Base-by-base conservation (phyloP, 2,329 filamentous ascomycete species). In the Purpureocillium takamizusanense region DNA sequence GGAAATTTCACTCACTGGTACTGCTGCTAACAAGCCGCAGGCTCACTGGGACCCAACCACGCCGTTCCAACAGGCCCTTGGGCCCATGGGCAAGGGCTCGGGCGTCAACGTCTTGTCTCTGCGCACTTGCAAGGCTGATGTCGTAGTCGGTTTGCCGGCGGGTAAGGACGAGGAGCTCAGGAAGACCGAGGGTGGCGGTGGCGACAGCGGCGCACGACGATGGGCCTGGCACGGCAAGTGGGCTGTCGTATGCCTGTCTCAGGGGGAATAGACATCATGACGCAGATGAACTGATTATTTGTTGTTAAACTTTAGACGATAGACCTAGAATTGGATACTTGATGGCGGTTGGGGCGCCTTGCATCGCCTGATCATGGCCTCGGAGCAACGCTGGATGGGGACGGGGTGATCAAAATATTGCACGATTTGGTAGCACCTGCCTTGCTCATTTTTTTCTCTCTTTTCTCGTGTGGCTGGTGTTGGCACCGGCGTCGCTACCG, bases 181-280 rank as follows among this genome's bases (percentile, higher is more conserved):
- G 48, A 68, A 73, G 8, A 72, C 65, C 38, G 78, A 85, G 37
- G 78, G 72, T 13, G 85, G 84, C 1, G 85, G 83, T 4, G 84
- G 81, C 13, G 80, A 87, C 44, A 65, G 74, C 47, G 60, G 83
- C 59, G 73, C 78, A 17, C 73, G 92, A 40, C 84, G 86, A 59
- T 97, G 90, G 90, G 89, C 87, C 1, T 97, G 89, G 89, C 84
- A 78, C 54, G 90, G 90, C 31, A 95, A 95, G 62, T 97, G 86
- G 85, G 90, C 90, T 6, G 87, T 97, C n/a, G 81, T 94, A 4
- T 88, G 51, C 36, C 46, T 65, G 8, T 65, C 61, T 5, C 42
- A 59, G 32, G 60, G 15, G 9, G 56, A 7, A 30, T 30, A 25
- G 10, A 25, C 10, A 25, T 25, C 21, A 25, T 25, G 21, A 25